Base-by-base conservation (phyloP, 768 basidiomycete species). In the Pleurotus tuoliensis region DNA sequence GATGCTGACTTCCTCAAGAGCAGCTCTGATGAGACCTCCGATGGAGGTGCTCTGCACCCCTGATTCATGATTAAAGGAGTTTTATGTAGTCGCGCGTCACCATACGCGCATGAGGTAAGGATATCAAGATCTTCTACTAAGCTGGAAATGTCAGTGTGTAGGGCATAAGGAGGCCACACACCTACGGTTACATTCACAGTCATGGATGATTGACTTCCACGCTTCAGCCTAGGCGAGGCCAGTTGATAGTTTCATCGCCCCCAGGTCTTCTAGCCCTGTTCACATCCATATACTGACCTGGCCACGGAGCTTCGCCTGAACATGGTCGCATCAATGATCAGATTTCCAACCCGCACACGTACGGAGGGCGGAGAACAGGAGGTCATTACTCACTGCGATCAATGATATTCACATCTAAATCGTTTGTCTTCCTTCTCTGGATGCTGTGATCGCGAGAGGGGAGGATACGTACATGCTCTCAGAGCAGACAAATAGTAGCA, bases 231-330 rank as follows among this genome's bases (percentile, higher is more conserved):
- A 89, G 90, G 55, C 87, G 74, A 8, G 89, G 89, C 90, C 90
- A 92, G 54, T 79, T 82, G 55, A 86, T 77, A 44, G 71, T 71
- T 63, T 84, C 82, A 41, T 81, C 77, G 8, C 30, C 30, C 41
- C 74, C 77, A 47, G 75, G 76, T 56, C 82, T 75, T 61, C 81
- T 76, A 53, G 81, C 76, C 25, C 81, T 78, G 9, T 82, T 90
- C 15, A 92, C 73, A 66, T 92, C 90, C 59, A 90, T 82, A 64
- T 89, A 90, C 64, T 88, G 82, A 6, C 84, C 85, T 0, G 87
- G 87, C 76, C 83, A 87, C 11, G 74, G 74, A 40, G 86, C 86
- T 50, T 88, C 86, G 64, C 80, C 90, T 90, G 62, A 22, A 59
- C 54, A 27, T 51, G 49, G 43, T 34, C 45, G 43, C 25, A 65